phyloP scores from a whole-genome alignment of 108 stramenopile species.

The Licmophora abbreviata region DNA sequence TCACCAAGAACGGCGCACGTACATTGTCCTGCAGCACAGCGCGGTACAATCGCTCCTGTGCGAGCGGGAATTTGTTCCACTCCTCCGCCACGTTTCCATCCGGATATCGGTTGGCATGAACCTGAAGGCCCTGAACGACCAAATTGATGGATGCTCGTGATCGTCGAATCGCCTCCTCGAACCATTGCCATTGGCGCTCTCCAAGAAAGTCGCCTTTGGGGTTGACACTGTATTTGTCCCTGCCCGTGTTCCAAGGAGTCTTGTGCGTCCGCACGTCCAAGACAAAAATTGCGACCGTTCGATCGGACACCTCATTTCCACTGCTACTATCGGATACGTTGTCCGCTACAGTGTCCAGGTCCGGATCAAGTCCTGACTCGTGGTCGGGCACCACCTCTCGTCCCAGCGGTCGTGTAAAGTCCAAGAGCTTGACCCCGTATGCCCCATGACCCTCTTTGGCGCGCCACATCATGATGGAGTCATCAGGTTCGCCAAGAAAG shows the following conservation, averaged over 20 bases:
- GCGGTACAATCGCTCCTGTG: slow-evolving; percentile 39
- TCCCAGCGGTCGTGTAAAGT: slow-evolving; percentile 30
- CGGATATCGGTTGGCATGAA: slow-evolving; percentile 43
- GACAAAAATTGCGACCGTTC: slow-evolving; percentile 66
- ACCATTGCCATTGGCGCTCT: slow-evolving; percentile 79
- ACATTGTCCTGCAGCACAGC: slow-evolving; percentile 35
- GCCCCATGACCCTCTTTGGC: slow-evolving; percentile 40
- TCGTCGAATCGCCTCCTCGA: slow-evolving; percentile 50
- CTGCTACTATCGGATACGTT: background rate
- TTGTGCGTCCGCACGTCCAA: slow-evolving; percentile 65
- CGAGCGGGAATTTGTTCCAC: slow-evolving; percentile 50
- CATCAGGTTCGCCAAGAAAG: slow-evolving; percentile 36
- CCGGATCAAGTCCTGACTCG: slow-evolving; percentile 49
- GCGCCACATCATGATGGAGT: slow-evolving; percentile 39
- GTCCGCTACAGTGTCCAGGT: slow-evolving; percentile 16
- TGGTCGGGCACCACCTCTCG: slow-evolving; percentile 20
- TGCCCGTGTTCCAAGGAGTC: slow-evolving; percentile 59
- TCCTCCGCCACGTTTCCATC: slow-evolving; percentile 49
- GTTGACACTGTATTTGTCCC: slow-evolving; percentile 3
- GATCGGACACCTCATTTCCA: slow-evolving; percentile 5
- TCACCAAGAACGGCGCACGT: slow-evolving; percentile 43
- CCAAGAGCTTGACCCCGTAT: slow-evolving; percentile 62
- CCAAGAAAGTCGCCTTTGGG: slow-evolving; percentile 64
- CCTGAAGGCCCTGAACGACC: slow-evolving; percentile 64
- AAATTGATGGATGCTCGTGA: slow-evolving; percentile 69